Evolutionary conservation across 2,329 filamentous ascomycete genomes (phyloP), one percentile per base, ranked within the genome.

Genomic region (Trichoderma gracile): DNA sequence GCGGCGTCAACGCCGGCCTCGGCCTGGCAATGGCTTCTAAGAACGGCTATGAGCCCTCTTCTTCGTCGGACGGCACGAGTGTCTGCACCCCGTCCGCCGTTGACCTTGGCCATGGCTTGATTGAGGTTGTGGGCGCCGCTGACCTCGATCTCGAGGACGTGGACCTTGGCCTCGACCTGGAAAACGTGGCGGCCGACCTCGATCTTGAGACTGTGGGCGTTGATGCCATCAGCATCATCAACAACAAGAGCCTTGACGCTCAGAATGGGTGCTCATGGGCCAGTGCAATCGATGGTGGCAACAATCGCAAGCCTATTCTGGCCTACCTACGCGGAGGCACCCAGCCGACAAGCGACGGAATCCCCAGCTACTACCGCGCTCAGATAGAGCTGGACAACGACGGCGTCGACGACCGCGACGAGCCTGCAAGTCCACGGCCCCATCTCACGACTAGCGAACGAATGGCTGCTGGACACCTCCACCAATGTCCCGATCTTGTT

Each of bases 401-500:
- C n/a, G 49, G 27, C 8, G 8, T 9, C 2, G 25, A 30, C 6
- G 25, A 27, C 9, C 14, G 47, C 2, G 17, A 33, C 21, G 10
- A 21, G 1, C 6, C 12, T 21, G n/a, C 4, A 57, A 57, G 1
- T 10, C 3, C 1, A 6, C n/a, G 6, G 5, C 21, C 10, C 23
- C 0, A 21, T 8, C 15, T 14, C 43, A 33, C 5, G 0, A 0
- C 4, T 38, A 7, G 27, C 9, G 19, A 2, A 27, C 9, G 12
- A 3, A 15, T 14, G 12, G 21, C 6, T 3, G 7, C 19, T 17
- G 14, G 4, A 4, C 2, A 3, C 4, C 19, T 8, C 10, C 33
- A 7, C 2, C 38, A 42, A 21, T 4, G 12, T 7, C 23, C 38
- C 40, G 19, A 5, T 25, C 27, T 9, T 30, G 30, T 30, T 30